Conservation (phyloP, 164 flowering plant species). For the Magnolia kwangsiensis region DNA sequence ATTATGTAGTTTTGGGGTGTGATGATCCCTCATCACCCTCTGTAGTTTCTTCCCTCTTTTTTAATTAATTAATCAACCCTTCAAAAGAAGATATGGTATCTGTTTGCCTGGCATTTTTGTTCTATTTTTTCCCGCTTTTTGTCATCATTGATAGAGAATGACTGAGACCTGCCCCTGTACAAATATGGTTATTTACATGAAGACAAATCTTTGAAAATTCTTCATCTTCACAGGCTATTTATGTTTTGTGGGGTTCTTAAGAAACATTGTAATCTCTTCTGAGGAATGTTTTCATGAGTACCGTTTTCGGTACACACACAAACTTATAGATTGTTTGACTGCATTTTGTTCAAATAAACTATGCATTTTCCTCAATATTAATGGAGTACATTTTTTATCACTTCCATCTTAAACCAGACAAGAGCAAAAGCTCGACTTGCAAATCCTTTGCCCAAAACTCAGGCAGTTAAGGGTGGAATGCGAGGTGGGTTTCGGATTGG, state of each 20-base stretch:
- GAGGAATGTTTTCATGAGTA: background rate
- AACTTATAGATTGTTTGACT: background rate
- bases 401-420: slow-evolving; percentile 30
- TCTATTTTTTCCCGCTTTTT: background rate
- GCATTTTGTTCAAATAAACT: background rate
- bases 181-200: background rate
- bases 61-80: background rate
- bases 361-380: background rate
- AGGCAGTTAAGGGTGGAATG: slow-evolving; percentile 81
- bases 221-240: background rate
- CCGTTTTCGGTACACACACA: background rate
- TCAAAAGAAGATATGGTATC: background rate
- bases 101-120: background rate
- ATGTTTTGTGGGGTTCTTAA: background rate
- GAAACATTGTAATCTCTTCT: background rate
- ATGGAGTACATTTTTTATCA: background rate
- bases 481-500: slow-evolving; percentile 77
- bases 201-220: background rate
- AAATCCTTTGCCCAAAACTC: slow-evolving; percentile 78
- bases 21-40: background rate
- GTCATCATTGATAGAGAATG: background rate
- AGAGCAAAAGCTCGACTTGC: slow-evolving; percentile 73
- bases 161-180: background rate
- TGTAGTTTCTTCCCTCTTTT: background rate
- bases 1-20: background rate